Conservation (phyloP, 345 rosid species). For the Acer yangbiense region DNA sequence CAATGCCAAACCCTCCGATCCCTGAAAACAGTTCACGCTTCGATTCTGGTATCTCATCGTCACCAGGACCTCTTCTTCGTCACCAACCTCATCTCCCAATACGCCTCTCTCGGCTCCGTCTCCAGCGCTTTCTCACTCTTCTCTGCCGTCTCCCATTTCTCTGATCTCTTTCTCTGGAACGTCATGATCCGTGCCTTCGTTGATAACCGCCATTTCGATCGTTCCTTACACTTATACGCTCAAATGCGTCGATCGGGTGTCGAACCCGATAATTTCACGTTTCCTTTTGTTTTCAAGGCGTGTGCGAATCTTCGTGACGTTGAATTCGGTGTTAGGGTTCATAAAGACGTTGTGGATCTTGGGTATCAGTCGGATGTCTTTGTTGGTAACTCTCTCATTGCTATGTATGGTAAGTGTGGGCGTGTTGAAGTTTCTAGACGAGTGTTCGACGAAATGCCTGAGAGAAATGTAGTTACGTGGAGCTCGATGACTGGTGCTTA, state of each 20-base stretch:
- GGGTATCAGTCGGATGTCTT: constrained; percentile 36
- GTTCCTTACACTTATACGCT: constrained; percentile 27
- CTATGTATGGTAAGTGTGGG: constrained; percentile 45
- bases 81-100: constrained; percentile 40
- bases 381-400: constrained; percentile 41
- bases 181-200: constrained; percentile 43
- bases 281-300: constrained; percentile 48
- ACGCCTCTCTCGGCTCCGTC: constrained; percentile 37
- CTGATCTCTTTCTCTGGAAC: constrained; percentile 42
- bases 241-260: constrained; percentile 32
- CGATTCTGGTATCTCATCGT: constrained; percentile 28
- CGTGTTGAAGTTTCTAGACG: constrained; percentile 13
- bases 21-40: constrained; percentile 36
- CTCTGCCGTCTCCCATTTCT: constrained; percentile 26
- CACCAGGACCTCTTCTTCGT: constrained; percentile 30
- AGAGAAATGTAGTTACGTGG: constrained; percentile 40
- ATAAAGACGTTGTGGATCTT: constrained; percentile 22
- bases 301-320: constrained; percentile 31
- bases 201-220: constrained; percentile 26
- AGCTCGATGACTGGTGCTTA: constrained; percentile 35
- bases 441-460: constrained; percentile 36
- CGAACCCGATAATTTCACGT: constrained; percentile 38
- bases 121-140: constrained; percentile 41
- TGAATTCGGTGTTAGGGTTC: constrained; percentile 32
- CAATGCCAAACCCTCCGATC: constrained; percentile 29